These are phyloP conservation scores for Aplosporella prunicola DNA, from an alignment of 2,329 filamentous ascomycete genomes.

Conservation along the genomic window DNA sequence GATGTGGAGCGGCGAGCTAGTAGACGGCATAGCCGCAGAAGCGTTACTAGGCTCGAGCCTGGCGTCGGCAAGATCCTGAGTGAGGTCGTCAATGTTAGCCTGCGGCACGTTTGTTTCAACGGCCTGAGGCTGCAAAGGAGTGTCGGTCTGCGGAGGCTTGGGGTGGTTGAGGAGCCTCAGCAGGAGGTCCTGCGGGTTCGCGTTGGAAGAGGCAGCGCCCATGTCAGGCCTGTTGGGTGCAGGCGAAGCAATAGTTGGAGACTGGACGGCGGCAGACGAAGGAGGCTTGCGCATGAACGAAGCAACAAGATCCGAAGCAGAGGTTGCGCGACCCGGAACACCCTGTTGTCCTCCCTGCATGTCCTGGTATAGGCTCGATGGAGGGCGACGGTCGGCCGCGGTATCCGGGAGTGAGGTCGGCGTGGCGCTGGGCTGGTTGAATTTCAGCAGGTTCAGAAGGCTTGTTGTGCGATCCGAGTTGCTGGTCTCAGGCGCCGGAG, in stretches of 20 bases:
- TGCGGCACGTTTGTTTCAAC: slow-evolving; percentile 29
- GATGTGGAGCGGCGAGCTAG: slow-evolving; percentile 22
- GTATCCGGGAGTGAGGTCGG: slow-evolving; percentile 21
- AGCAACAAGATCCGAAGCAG: slow-evolving; percentile 49
- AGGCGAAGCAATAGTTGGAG: slow-evolving; percentile 23
- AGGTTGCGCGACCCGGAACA: slow-evolving; percentile 33
- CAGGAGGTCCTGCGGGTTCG: slow-evolving; percentile 75
- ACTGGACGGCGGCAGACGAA: slow-evolving; percentile 23
- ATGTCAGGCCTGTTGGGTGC: slow-evolving; percentile 20
- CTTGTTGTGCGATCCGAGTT: slow-evolving; percentile 44
- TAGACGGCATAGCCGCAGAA: slow-evolving; percentile 20
- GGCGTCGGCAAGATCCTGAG: slow-evolving; percentile 37
- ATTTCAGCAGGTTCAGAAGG: slow-evolving; percentile 57
- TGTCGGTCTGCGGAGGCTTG: slow-evolving; percentile 35
- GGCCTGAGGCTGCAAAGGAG: slow-evolving; percentile 18
- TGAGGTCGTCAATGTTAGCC: slow-evolving; percentile 35
- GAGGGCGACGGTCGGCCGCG: slow-evolving; percentile 21
- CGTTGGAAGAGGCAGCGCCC: slow-evolving; percentile 24
- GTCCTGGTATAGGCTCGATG: slow-evolving; percentile 11
- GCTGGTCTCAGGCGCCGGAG: slow-evolving; percentile 29
- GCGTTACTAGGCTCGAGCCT: slow-evolving; percentile 25
- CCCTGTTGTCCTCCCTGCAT: slow-evolving; percentile 15
- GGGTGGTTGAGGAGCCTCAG: slow-evolving; percentile 76
- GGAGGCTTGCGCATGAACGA: slow-evolving; percentile 43
- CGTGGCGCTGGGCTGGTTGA: slow-evolving; percentile 41